phyloP scores from a whole-genome alignment of 2,329 filamentous ascomycete genomes.

The Penicillium sp. region DNA sequence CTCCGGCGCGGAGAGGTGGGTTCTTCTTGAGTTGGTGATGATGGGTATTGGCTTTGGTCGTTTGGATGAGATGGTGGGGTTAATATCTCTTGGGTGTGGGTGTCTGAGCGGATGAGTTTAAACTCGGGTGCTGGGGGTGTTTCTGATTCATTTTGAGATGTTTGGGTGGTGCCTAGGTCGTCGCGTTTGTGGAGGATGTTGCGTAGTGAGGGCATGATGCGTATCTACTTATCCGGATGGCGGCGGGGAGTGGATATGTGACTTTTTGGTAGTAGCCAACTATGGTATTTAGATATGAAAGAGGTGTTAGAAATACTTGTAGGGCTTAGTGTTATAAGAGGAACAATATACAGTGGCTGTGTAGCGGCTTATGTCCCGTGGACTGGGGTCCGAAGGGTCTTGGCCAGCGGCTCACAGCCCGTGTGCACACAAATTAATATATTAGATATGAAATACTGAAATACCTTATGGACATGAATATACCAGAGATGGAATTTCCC shows the following conservation, averaged over 20 bases:
- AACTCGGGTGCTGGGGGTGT: constrained; percentile 61
- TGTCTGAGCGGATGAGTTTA: constrained; percentile 82
- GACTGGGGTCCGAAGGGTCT: constrained; percentile 3
- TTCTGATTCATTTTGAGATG: constrained; percentile 43
- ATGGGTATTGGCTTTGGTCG: constrained; percentile 24
- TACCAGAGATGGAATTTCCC: not conserved
- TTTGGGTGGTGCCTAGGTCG: constrained; percentile 43
- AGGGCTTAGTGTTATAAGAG: not conserved
- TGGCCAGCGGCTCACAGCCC: constrained; percentile 3
- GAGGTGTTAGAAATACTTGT: not conserved
- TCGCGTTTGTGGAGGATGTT: constrained; percentile 64
- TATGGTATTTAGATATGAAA: not conserved
- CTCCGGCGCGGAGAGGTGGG: constrained; percentile 36
- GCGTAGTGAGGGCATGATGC: constrained; percentile 55
- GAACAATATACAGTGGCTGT: not conserved
- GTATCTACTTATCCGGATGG: not conserved
- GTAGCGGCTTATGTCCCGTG: not conserved
- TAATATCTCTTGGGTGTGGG: constrained; percentile 73
- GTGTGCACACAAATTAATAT: not conserved
- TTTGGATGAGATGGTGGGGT: constrained; percentile 58
- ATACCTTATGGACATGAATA: not conserved
- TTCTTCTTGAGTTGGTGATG: constrained; percentile 7
- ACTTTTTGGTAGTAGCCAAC: not conserved
- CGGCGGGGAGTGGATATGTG: not conserved
- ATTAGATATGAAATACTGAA: not conserved